Base-by-base conservation (phyloP, 2,329 filamentous ascomycete species). In the Pseudomassariella vexata region DNA sequence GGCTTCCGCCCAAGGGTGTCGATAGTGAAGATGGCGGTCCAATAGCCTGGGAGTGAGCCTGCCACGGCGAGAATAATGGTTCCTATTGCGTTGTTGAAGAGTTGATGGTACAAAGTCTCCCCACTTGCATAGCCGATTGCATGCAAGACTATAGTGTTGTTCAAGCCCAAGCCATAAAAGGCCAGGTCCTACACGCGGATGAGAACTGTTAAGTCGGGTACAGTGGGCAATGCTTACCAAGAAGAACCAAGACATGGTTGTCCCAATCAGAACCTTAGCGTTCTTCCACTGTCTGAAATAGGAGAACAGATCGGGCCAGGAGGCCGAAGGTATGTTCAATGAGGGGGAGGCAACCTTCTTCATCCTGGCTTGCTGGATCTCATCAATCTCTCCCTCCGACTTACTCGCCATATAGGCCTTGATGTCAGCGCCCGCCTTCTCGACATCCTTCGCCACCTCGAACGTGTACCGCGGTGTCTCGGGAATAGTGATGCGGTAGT, bases 381-480 rank as follows among this genome's bases (percentile, higher is more conserved):
- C 57, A 40, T 74, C 69, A 12, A 70, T 61, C 2, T 63, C 56
- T n/a, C 65, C 63, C 41, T 65, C 62, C 1, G 62, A 55, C 40
- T 63, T 59, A 50, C 66, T 70, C 1, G 64, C 50, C 36, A 75
- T 60, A 33, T 75, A 76, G 6, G 71, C 70, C 45, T 77, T 76
- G 45, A 85, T 77, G 45, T 90, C 85, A 9, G 76, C 78, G 36
- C 81, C 78, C 19, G 76, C 85, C 60, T 86, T 84, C 55, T 85
- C 73, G 19, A 85, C 68, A 48, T 92, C 84, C 37, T 78, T 79
- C 18, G 77, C 71, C 2, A 92, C 76, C 53, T 92, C 85, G 45
- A 89, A 87, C 2, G 85, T 89, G 56, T 89, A 90, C 22, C 84
- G 76, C 22, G 85, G 84, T 4, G 85, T 89, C 61, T 92, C 86